Evolutionary conservation across 192 early-diverging fungal species (phyloP).

Genomic region (Ramicandelaber brevisporus): DNA sequence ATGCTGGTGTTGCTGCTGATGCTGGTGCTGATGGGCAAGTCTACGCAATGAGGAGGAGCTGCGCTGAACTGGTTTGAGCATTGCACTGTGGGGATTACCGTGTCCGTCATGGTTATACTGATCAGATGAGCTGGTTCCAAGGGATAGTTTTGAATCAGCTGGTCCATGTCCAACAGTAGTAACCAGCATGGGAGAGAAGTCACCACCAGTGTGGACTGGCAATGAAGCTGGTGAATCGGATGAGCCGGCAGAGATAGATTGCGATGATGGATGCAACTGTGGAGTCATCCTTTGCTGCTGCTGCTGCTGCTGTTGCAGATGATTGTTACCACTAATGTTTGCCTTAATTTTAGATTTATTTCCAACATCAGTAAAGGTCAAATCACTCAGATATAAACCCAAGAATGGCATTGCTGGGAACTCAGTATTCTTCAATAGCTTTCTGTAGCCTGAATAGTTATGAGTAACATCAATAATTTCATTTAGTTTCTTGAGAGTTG

Average conservation of each 20-base stretch:
- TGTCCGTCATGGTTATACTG: background rate
- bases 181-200: too few species aligned
- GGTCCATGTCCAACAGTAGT: too few species aligned
- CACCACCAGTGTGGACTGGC: too few species aligned
- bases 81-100: background rate
- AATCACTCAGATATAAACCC: constrained; percentile 52
- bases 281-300: background rate
- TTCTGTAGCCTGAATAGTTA: constrained; percentile 31
- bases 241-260: too few species aligned
- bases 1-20: too few species aligned
- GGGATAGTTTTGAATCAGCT: too few species aligned
- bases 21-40: too few species aligned
- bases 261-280: too few species aligned
- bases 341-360: constrained; percentile 18
- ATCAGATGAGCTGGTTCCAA: too few species aligned
- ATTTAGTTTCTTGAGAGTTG: constrained; percentile 22
- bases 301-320: background rate
- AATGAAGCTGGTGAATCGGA: too few species aligned
- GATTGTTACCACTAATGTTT: background rate
- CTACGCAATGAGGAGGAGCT: too few species aligned
- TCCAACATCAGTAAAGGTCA: constrained; percentile 68
- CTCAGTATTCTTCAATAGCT: constrained; percentile 16
- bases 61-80: background rate
- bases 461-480: constrained; percentile 27
- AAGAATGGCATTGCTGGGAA: constrained; percentile 53